Percentiles rank a stretch among this genome's conserved stretches.
These are phyloP conservation scores for Penstemon barbatus DNA, from an alignment of 257 asterid species.

Conservation along the genomic window DNA sequence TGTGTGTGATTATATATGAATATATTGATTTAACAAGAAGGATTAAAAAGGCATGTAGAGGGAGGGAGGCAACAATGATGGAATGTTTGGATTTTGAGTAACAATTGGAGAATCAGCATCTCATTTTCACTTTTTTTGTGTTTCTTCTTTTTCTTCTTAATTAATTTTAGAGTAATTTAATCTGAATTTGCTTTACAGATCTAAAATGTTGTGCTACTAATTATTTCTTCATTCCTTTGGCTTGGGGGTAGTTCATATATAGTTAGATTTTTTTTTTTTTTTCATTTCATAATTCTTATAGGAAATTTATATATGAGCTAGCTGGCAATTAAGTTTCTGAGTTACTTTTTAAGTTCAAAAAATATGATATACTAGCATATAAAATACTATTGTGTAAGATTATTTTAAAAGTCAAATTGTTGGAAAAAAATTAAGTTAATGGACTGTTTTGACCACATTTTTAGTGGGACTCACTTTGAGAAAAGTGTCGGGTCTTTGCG, in stretches of 20 bases:
- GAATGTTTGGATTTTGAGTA: slow-evolving; percentile 52
- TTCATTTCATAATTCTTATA: too few species aligned
- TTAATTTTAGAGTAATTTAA: background rate
- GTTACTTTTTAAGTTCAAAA: too few species aligned
- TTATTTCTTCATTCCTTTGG: slow-evolving; percentile 31
- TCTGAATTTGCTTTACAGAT: slow-evolving; percentile 75
- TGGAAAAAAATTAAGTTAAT: too few species aligned
- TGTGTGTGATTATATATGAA: slow-evolving; percentile 5
- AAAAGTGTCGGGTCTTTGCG: too few species aligned
- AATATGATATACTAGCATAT: too few species aligned
- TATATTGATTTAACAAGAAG: slow-evolving; percentile 11
- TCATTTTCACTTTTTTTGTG: slow-evolving; percentile 36
- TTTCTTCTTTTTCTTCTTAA: slow-evolving; percentile 14
- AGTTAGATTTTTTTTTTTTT: background rate
- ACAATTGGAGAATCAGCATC: slow-evolving; percentile 49
- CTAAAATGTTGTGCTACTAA: slow-evolving; percentile 38
- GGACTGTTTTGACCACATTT: too few species aligned
- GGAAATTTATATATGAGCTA: too few species aligned
- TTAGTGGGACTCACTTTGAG: too few species aligned
- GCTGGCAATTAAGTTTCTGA: too few species aligned
- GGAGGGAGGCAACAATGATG: slow-evolving; percentile 73
- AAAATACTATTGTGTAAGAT: too few species aligned
- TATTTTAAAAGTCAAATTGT: too few species aligned
- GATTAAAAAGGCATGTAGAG: slow-evolving; percentile 17
- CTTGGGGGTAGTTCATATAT: too few species aligned